These are phyloP conservation scores for Colletotrichum gloeosporioides DNA, from an alignment of 2,329 filamentous ascomycete genomes.

Conservation along the genomic window DNA sequence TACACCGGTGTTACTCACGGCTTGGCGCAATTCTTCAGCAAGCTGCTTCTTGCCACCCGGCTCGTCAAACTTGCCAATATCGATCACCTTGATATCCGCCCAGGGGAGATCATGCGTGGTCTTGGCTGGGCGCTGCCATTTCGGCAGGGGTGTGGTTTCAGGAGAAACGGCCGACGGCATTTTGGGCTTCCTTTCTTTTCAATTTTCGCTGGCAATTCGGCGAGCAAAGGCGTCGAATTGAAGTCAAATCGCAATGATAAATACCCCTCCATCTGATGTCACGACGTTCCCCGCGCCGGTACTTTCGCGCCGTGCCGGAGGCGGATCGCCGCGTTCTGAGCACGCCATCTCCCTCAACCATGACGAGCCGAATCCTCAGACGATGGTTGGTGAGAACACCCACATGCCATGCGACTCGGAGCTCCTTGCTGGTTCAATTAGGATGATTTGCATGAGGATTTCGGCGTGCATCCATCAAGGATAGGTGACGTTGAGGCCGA, in stretches of 20 bases:
- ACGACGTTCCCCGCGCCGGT: background rate
- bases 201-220: background rate
- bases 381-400: background rate
- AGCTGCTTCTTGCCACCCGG: conserved; percentile 56
- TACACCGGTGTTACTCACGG: conserved; percentile 32
- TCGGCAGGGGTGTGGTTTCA: conserved; percentile 19
- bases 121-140: conserved; percentile 32
- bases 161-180: conserved; percentile 16
- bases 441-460: background rate
- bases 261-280: conserved; percentile 13
- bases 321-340: background rate
- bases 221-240: background rate
- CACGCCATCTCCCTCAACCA: conserved; percentile 18
- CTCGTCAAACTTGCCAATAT: conserved; percentile 51
- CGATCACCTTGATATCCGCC: conserved; percentile 60
- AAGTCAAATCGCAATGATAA: background rate
- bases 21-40: conserved; percentile 56
- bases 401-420: background rate
- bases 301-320: background rate
- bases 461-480: fast-evolving
- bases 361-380: background rate
- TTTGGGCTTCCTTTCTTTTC: background rate
- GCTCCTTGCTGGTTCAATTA: fast-evolving
- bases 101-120: conserved; percentile 38
- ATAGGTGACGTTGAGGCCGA: background rate